Base-by-base conservation (phyloP, 1,284 basidiomycete species). In the Heterobasidion parviporum region DNA sequence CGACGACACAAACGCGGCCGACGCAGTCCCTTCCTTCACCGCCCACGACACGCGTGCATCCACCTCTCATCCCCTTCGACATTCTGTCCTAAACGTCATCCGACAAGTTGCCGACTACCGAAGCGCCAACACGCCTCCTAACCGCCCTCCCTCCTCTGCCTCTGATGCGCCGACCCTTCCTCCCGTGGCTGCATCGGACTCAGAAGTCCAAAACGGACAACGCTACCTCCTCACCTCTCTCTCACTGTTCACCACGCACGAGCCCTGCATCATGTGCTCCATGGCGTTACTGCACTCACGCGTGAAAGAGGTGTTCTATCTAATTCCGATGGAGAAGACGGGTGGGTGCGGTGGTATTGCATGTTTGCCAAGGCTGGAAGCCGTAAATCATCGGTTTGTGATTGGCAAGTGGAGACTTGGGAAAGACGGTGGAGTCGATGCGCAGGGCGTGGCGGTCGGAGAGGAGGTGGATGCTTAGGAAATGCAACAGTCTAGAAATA, bases 221-320 rank as follows among this genome's bases (percentile, higher is more conserved):
- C 85, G 88, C 66, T 98, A 97, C 70, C 84, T 97, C 35, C 77
- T 97, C 43, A 97, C 92, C 0, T 82, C 83, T 0, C 78, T 86
- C 32, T 83, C 85, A 1, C 74, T 97, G 20, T 97, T 97, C 73
- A 81, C 84, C 52, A 92, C 92, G 2, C 94, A 98, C 69, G 94
- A 98, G 64, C 94, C 95, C 2, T 98, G 95, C 64, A 80, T 97
- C 56, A 93, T 97, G 89, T 98, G 95, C 68, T 82, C 85, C 61
- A 98, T 98, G 95, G 92, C 93, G 2, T 72, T 98, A 16, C 71
- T 95, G 8, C 95, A 98, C 70, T 93, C 90, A 2, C 81, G 95
- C 18, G 92, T 96, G 54, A 85, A 89, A 61, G 87, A 94, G 61
- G 80, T 96, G 5, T 70, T 91, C 59, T 94, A 86, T 65, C 66